Evolutionary conservation across 352 stramenopile species (phyloP), one percentile per base, ranked within the genome.

Genomic region (Pythium rishiriense): DNA sequence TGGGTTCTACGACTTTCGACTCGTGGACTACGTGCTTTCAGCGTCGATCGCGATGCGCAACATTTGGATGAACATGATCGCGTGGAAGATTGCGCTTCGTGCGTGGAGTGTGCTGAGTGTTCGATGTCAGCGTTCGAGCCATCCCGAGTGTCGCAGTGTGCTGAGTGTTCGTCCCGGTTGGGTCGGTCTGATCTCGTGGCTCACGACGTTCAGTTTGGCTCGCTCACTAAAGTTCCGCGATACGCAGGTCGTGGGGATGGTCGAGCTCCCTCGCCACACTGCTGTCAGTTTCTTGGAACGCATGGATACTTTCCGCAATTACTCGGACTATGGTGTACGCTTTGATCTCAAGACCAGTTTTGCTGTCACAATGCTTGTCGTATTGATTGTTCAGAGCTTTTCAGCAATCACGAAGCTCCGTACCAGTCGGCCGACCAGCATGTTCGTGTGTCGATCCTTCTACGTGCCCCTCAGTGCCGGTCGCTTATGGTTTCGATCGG

Each of bases 1-100:
- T n/a, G 70, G 68, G 4, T 31, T 64, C 31, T 47, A 66, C 19
- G 14, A 25, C 15, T 78, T 73, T 33, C 19, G 70, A 12, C 47
- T 53, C 0, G 3, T 70, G n/a, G 22, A 28, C 3, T 77, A 69
- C 43, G 35, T 68, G 14, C 37, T 43, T 12, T 43, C 39, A 21
- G 25, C 11, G 28, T 69, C 19, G 5, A 48, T 78, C 8, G 68
- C 73, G 42, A 79, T 81, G 68, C 74, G 74, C 14, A 75, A 74
- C 43, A 17, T 72, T 11, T 81, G 70, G 74, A 25, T 64, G 15
- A n/a, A 75, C 17, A 62, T 53, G 4, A 42, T 71, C 2, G 14
- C 61, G 4, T 57, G 54, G 57, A 75, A 70, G 25, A 6, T 75
- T 15, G 24, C 64, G 4, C 29, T 60, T 12, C 11, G 9, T n/a